These are phyloP conservation scores for Ceratocystiopsis sp. DNA, from an alignment of 2,329 filamentous ascomycete genomes.

Conservation along the genomic window DNA sequence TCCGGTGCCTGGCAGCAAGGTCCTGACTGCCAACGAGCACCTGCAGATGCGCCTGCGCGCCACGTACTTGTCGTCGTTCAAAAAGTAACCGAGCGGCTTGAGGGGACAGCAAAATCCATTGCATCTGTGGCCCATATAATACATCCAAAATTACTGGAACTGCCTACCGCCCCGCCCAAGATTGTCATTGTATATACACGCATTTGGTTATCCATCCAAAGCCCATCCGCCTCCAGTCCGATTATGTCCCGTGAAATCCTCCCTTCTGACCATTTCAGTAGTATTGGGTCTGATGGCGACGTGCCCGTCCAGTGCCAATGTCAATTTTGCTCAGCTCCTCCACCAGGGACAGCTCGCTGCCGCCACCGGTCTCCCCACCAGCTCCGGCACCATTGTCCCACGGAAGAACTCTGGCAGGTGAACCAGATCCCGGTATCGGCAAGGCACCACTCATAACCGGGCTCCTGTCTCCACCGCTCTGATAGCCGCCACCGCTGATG, in stretches of 20 bases:
- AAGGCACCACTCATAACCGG: conserved; percentile 18
- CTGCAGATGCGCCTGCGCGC: conserved; percentile 41
- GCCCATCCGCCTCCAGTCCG: too few species aligned
- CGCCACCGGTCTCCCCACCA: conserved; percentile 18
- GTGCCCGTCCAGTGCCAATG: conserved; percentile 41
- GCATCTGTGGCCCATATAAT: too few species aligned
- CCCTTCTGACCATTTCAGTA: background rate
- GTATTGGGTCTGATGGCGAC: conserved; percentile 22
- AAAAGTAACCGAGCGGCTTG: conserved; percentile 4
- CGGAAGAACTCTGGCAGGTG: too few species aligned
- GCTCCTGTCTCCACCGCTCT: conserved; percentile 4
- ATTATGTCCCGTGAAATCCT: too few species aligned
- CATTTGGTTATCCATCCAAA: too few species aligned
- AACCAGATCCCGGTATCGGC: background rate
- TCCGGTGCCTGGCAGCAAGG: conserved; percentile 18
- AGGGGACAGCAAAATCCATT: too few species aligned
- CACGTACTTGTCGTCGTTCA: conserved; percentile 40
- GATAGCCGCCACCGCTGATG: background rate
- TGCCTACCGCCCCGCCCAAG: too few species aligned
- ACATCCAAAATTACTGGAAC: too few species aligned
- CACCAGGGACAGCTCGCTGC: conserved; percentile 42
- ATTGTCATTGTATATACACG: too few species aligned
- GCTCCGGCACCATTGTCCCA: conserved; percentile 3
- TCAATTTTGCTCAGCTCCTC: conserved; percentile 56
- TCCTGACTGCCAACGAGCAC: conserved; percentile 47